phyloP scores from a whole-genome alignment of 106 monocot species.

The Iris macrosiphon region DNA sequence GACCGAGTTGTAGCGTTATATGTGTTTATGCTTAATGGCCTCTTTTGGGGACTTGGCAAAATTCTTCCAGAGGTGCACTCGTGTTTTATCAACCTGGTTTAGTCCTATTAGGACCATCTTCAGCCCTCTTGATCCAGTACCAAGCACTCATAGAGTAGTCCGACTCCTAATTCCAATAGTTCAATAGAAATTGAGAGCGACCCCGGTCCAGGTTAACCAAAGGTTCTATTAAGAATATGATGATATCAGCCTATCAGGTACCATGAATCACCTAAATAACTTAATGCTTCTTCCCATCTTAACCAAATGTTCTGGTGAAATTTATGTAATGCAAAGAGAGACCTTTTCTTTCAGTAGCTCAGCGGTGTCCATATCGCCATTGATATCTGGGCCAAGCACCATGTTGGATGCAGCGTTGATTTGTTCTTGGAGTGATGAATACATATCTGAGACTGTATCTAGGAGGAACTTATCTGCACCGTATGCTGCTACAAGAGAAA shows the following conservation, averaged over 20 bases:
- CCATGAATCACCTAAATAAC: too few relatives aligned
- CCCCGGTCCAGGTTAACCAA: too few relatives aligned
- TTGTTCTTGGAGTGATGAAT: slow-evolving; percentile 75
- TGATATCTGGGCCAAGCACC: slow-evolving; percentile 37
- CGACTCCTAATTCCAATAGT: too few relatives aligned
- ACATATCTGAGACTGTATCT: slow-evolving; percentile 74
- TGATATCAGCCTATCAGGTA: too few relatives aligned
- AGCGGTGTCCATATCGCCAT: slow-evolving; percentile 65
- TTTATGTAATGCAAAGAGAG: not conserved
- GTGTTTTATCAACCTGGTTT: not conserved
- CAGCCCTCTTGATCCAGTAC: too few relatives aligned
- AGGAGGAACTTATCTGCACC: slow-evolving; percentile 92
- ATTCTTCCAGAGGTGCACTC: not conserved
- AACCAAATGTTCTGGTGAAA: too few relatives aligned
- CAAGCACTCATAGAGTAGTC: too few relatives aligned
- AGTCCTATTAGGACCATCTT: too few relatives aligned
- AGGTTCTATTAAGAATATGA: too few relatives aligned
- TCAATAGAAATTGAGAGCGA: too few relatives aligned
- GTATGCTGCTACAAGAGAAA: slow-evolving; percentile 83
- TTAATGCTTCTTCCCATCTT: too few relatives aligned
- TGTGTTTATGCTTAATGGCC: too few relatives aligned
- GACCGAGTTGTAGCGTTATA: not conserved
- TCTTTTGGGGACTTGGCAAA: not conserved
- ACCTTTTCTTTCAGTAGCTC: slow-evolving; percentile 98
- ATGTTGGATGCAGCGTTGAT: slow-evolving; percentile 56